Conservation (phyloP, 106 monocot species). For the Platanthera zijinensis region DNA sequence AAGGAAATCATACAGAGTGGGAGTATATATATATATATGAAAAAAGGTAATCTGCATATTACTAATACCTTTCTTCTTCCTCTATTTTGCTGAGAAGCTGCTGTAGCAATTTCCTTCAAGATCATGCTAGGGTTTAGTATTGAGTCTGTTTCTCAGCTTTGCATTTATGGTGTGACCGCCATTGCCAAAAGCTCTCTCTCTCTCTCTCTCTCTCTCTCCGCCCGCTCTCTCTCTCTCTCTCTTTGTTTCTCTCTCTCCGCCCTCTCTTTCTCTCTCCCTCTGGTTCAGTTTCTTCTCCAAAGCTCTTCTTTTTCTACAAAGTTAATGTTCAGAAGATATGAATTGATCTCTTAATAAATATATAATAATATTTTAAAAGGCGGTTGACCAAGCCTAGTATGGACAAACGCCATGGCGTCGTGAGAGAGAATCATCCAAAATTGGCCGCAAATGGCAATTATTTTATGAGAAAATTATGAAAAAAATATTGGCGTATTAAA, state of each 20-base stretch:
- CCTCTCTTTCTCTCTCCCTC: too few relatives aligned
- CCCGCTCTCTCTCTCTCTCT: neutral
- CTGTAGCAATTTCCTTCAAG: neutral
- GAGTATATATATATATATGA: neutral
- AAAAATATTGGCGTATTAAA: neutral
- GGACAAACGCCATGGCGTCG: neutral
- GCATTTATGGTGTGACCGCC: neutral
- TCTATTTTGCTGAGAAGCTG: neutral
- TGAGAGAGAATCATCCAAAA: neutral
- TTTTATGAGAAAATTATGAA: neutral
- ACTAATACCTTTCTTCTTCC: neutral
- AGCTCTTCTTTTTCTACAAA: neutral
- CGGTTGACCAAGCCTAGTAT: neutral
- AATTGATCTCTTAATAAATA: neutral
- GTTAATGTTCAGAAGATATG: neutral
- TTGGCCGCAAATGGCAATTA: too few relatives aligned
- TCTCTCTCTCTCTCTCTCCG: neutral
- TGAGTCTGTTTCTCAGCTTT: neutral
- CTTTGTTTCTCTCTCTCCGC: too few relatives aligned
- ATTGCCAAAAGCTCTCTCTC: neutral
- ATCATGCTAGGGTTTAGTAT: neutral
- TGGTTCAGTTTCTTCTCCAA: neutral
- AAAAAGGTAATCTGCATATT: neutral
- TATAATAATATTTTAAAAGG: neutral
- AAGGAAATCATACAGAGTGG: neutral